Base-by-base conservation (phyloP, 2,329 filamentous ascomycete genomes). In the Alternaria brassicae region DNA sequence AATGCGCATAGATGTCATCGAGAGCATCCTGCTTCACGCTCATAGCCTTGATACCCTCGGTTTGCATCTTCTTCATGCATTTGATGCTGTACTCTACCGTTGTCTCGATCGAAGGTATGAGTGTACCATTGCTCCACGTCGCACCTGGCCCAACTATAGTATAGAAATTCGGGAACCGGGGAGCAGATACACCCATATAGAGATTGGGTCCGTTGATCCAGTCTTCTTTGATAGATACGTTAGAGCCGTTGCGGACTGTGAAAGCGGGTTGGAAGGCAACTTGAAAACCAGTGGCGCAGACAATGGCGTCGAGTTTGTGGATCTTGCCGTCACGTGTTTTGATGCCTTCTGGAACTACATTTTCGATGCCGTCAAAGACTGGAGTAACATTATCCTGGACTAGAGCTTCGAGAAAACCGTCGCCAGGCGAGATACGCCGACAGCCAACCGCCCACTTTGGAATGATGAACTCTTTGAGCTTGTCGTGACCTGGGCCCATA, bases 371-470 rank as follows among this genome's bases (percentile, higher is more conserved):
- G 17, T 59, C 66, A 30, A 71, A 71, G 10, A 75, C 65, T 7
- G 68, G 67, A 0, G 58, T 65, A 2, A 75, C 73, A 32, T 76
- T 76, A 30, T 71, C 64, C 27, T 73, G 64, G 2, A 72, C 69
- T 4, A 75, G 52, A 5, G 73, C 72, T 47, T 75, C 72, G 15
- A 76, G 68, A 53, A 73, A 76, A 9, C 74, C 73, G 23, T 74
- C 73, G 9, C 72, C 73, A 1, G 74, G 73, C 2, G 72, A 73
- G 23, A 75, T 73, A 34, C 73, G 61, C 27, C 74, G 65, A 50
- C 74, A 76, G 12, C 83, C 82, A 5, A 80, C 79, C 3, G 77
- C 74, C 74, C 81, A 85, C 28, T 79, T 80, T 1, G 81, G 82
- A 44, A 83, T 82, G 45, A 84, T 78, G 53, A 78, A 78, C 17